A percentile compares a stretch with the other conserved stretches of the same genome.
phyloP scores from a whole-genome alignment of 2,329 filamentous ascomycete genomes.

The Phoma sp. region DNA sequence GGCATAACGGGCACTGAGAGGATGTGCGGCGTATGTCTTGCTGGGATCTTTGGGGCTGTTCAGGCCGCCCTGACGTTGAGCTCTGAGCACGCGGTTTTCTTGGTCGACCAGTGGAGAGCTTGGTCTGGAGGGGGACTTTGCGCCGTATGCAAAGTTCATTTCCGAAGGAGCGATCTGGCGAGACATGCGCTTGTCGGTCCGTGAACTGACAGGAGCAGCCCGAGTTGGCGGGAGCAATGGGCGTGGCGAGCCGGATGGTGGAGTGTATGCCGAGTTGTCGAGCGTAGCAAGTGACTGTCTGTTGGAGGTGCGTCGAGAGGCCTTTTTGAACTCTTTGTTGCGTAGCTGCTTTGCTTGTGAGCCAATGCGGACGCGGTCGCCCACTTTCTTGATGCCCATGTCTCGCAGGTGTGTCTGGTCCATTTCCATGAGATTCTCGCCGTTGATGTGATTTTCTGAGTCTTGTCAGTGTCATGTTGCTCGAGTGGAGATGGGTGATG shows the following conservation, averaged over 20 bases:
- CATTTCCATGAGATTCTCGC: conserved; percentile 94
- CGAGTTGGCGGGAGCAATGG: conserved; percentile 61
- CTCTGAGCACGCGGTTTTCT: conserved; percentile 57
- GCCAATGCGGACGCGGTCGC: conserved; percentile 85
- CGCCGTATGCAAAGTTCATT: conserved; percentile 51
- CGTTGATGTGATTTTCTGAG: conserved; percentile 89
- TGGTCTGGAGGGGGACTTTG: conserved; percentile 69
- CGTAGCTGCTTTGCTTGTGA: conserved; percentile 58
- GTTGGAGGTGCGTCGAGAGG: conserved; percentile 71
- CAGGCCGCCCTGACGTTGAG: conserved; percentile 65
- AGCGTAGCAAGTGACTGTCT: conserved; percentile 87
- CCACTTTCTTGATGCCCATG: conserved; percentile 98
- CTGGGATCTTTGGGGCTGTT: conserved; percentile 62
- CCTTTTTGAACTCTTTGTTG: conserved; percentile 56
- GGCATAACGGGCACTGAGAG: conserved; percentile 57
- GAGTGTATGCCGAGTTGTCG: conserved; percentile 68
- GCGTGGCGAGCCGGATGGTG: conserved; percentile 70
- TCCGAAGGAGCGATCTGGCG: conserved; percentile 54
- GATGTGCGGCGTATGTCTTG: conserved; percentile 62
- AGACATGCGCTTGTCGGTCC: conserved; percentile 56
- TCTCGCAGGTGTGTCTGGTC: conserved; percentile 96
- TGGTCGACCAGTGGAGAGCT: conserved; percentile 72
- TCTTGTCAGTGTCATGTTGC: conserved; percentile 25
- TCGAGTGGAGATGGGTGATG: conserved; percentile 9
- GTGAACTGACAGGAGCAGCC: conserved; percentile 51